Conservation (phyloP, 768 basidiomycete genomes). For the Terana coerulea region DNA sequence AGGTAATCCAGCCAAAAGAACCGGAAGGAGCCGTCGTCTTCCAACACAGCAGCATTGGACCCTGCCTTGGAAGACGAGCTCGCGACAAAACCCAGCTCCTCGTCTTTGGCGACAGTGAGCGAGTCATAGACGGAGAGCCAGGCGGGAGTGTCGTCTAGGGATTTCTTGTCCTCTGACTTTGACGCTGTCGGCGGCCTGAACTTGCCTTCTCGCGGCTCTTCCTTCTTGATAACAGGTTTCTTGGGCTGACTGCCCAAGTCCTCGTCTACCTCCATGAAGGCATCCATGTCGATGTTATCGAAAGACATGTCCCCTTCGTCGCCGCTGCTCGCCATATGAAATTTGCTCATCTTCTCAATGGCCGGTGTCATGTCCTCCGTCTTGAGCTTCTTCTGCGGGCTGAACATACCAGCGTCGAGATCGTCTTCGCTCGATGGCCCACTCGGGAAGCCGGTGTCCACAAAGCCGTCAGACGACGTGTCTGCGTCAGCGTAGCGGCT, state of each 20-base stretch:
- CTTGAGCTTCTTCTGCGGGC: constrained; percentile 67
- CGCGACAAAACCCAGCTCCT: constrained; percentile 50
- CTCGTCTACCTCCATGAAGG: constrained; percentile 57
- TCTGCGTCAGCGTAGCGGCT: constrained; percentile 17
- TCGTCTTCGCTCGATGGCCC: constrained; percentile 56
- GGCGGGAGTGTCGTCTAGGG: constrained; percentile 44
- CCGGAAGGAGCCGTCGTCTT: constrained; percentile 77
- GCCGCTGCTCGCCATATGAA: constrained; percentile 24
- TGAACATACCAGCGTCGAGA: constrained; percentile 34
- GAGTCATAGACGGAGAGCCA: constrained; percentile 80
- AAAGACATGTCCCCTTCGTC: constrained; percentile 40
- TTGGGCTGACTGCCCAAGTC: constrained; percentile 38
- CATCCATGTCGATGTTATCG: constrained; percentile 58
- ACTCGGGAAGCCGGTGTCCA: constrained; percentile 24
- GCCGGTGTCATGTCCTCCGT: constrained; percentile 50
- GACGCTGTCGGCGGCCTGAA: constrained; percentile 19
- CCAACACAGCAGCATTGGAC: constrained; percentile 55
- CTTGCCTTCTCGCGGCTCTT: constrained; percentile 12
- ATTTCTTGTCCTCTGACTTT: constrained; percentile 35
- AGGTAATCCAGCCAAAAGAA: constrained; percentile 98
- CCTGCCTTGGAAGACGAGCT: constrained; percentile 21
- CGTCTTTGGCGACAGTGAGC: constrained; percentile 56
- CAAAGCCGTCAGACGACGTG: constrained; percentile 27
- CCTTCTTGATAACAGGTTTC: constrained; percentile 21
- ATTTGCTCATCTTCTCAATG: constrained; percentile 50